Evolutionary conservation across 805 yeast genomes (phyloP), one percentile per base, ranked within the genome.

Genomic region (Debaryomyces castellii): DNA sequence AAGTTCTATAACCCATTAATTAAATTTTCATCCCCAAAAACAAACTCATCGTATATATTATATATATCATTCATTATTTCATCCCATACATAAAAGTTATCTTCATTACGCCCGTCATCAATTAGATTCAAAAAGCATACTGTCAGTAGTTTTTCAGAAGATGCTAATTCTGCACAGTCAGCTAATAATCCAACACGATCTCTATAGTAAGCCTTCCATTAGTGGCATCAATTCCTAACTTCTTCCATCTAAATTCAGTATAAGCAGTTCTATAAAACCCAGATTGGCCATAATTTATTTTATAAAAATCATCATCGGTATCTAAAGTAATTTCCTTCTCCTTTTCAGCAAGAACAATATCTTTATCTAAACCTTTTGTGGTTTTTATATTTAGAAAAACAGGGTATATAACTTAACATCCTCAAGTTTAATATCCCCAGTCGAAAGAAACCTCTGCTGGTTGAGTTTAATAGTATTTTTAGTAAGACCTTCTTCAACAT

Each of bases 211-310:
- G 74, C 54, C 76, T 67, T 33, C 81, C 82, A 10, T 74, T 73
- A 34, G 75, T 76, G 44, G 82, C 85, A 35, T 79, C 79, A 49
- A 77, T 59, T 44, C 89, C 89, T 54, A 87, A 74, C 62, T 83
- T 81, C 40, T 71, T 67, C 83, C 90, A 83, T 63, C 91, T 81
- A 40, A 78, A 83, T 37, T 82, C 75, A 11, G 85, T 66, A 63
- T 87, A 87, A 34, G 83, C 80, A 34, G 90, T 85, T n/a, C 91
- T 77, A 66, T 82, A 87, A 45, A 87, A 79, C 61, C 94, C 92
- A 24, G 84, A 75, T 65, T 81, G 89, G 51, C 85, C 83, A 47
- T 81, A 83, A 62, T 88, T 88, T 52, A 86, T 69, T 69, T 87
- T 87, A 71, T 76, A 83, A 62, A 83, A 85, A 53, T 73, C 77